phyloP scores from a whole-genome alignment of 1,139 yeast genomes.

The Blastobotrys arbuscula region DNA sequence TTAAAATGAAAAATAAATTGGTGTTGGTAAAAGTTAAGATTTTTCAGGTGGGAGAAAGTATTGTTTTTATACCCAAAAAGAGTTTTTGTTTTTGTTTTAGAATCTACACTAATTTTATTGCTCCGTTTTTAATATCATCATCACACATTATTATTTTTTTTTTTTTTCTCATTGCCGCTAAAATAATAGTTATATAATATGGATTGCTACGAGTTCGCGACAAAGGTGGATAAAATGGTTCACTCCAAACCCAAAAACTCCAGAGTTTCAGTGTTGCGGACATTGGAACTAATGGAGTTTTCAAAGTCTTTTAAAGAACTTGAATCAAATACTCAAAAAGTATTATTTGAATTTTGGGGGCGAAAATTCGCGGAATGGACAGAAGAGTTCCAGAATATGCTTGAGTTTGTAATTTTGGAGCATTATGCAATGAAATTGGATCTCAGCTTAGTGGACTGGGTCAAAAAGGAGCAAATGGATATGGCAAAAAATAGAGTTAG shows the following conservation, averaged over 20 bases:
- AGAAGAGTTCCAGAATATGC: background rate
- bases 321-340: background rate
- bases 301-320: conserved; percentile 1
- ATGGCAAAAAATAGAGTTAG: too few species aligned
- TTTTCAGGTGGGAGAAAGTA: background rate
- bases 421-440: conserved; percentile 8
- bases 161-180: too few species aligned
- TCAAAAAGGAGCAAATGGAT: too few species aligned
- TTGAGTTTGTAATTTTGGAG: conserved; percentile 8
- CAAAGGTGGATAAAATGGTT: background rate
- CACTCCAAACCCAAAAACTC: background rate
- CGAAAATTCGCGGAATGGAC: background rate
- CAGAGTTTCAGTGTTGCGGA: background rate
- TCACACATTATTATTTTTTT: too few species aligned
- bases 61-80: background rate
- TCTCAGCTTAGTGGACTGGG: background rate
- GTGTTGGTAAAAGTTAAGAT: background rate
- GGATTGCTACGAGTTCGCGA: conserved; percentile 12
- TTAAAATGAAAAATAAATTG: background rate
- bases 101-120: background rate
- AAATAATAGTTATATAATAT: too few species aligned
- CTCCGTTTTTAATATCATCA: too few species aligned
- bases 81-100: background rate
- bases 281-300: background rate
- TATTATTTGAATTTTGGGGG: background rate